These are phyloP conservation scores for Xylaria sp. DNA, from an alignment of 2,329 filamentous ascomycete genomes.

Conservation along the genomic window DNA sequence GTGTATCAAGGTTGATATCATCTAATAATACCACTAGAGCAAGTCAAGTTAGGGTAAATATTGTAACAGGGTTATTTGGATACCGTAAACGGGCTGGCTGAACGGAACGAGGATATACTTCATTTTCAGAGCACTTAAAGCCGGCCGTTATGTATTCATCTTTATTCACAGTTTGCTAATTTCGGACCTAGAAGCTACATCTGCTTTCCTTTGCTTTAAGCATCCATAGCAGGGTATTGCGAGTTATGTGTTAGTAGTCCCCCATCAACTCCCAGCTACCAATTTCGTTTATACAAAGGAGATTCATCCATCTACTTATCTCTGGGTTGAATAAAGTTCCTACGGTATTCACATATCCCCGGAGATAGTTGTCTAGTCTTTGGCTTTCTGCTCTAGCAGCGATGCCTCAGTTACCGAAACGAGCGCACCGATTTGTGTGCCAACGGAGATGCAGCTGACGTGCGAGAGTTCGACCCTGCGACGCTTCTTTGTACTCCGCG, in stretches of 20 bases:
- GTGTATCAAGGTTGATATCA: background rate
- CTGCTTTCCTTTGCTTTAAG: conserved; percentile 13
- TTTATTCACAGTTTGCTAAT: conserved; percentile 18
- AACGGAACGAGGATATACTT: background rate
- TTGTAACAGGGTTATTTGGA: background rate
- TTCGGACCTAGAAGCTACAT: conserved; percentile 8
- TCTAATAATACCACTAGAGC: background rate
- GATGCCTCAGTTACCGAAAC: conserved; percentile 53
- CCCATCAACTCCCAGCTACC: background rate
- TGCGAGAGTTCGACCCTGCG: conserved; percentile 44
- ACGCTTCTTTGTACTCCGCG: conserved; percentile 56
- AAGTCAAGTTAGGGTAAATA: background rate
- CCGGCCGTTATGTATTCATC: conserved; percentile 13
- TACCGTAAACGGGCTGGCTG: background rate
- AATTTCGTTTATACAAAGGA: conserved; percentile 26
- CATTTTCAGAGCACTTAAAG: conserved; percentile 7
- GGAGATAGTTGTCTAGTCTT: background rate
- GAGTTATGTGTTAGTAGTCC: conserved; percentile 14
- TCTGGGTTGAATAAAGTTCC: background rate
- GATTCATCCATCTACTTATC: conserved; percentile 25
- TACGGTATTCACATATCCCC: background rate
- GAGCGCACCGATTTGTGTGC: conserved; percentile 59
- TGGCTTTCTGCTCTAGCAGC: background rate
- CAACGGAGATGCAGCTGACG: conserved; percentile 54
- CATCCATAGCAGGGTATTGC: conserved; percentile 31